These are phyloP conservation scores for Aureococcus anophagefferens DNA, from an alignment of 108 stramenopile species.

Conservation along the genomic window DNA sequence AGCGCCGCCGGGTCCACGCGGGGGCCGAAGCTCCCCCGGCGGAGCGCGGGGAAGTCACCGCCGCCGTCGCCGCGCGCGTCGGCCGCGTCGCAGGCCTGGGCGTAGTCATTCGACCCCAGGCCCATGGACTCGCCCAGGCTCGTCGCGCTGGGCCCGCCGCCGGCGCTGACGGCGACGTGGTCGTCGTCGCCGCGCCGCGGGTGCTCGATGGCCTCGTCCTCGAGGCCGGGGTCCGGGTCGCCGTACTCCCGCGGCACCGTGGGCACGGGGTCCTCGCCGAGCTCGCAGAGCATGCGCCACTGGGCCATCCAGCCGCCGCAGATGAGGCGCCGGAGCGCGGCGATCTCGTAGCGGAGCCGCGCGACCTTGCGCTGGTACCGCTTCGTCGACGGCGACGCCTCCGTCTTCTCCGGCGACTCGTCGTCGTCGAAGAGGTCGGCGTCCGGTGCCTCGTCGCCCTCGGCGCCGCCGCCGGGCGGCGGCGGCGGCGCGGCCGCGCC, in stretches of 20 bases:
- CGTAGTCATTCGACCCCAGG: neutral
- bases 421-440: neutral
- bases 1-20: neutral
- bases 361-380: neutral
- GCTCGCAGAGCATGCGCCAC: constrained; percentile 1
- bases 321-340: neutral
- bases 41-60: no score
- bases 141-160: no score
- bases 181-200: no score
- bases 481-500: no score
- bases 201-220: neutral
- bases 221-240: no score
- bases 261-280: neutral
- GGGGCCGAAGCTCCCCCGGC: neutral
- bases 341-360: neutral
- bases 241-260: no score
- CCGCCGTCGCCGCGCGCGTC: no score
- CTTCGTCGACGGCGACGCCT: neutral
- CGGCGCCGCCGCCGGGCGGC: no score
- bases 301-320: constrained; percentile 1
- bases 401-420: neutral
- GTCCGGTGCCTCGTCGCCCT: neutral
- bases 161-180: no score
- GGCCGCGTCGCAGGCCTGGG: neutral
- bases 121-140: no score